Percentiles rank a stretch among this genome's conserved stretches.
Evolutionary conservation across 208 protist species (phyloP).

Genomic region (Trypanosoma congolense): DNA sequence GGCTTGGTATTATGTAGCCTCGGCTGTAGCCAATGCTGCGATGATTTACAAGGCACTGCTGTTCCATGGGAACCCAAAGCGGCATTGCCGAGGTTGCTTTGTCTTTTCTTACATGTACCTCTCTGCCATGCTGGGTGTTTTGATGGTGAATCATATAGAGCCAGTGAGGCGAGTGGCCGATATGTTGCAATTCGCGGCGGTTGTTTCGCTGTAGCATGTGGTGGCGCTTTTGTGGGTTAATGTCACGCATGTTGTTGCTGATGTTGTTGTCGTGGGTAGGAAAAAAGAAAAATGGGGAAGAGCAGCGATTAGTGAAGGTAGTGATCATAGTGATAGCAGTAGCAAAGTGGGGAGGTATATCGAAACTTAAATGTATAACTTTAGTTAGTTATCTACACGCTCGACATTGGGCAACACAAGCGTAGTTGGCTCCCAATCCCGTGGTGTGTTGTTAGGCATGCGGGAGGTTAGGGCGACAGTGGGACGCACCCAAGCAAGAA

Average conservation of each 20-base stretch:
- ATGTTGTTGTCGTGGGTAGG: neutral
- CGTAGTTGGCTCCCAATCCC: too few species aligned
- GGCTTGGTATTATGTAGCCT: constrained; percentile 73
- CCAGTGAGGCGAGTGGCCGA: constrained; percentile 36
- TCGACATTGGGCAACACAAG: too few species aligned
- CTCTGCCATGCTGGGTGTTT: constrained; percentile 52
- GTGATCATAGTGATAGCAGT: neutral
- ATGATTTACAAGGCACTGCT: constrained; percentile 87
- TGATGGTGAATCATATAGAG: constrained; percentile 81
- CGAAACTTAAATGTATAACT: too few species aligned
- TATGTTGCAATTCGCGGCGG: constrained; percentile 15
- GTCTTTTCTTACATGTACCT: constrained; percentile 89
- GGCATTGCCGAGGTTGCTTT: constrained; percentile 84
- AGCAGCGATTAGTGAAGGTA: neutral
- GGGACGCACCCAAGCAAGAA: too few species aligned
- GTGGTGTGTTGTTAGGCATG: too few species aligned
- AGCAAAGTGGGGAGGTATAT: neutral
- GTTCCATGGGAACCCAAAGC: constrained; percentile 68
- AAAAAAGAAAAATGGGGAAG: neutral
- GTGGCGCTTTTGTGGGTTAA: too few species aligned
- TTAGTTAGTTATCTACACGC: too few species aligned
- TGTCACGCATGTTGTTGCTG: too few species aligned
- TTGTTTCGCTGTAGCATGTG: neutral
- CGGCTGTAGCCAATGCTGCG: constrained; percentile 42
- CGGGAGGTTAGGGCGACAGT: too few species aligned